Percentiles rank a stretch among this genome's conserved stretches.
Evolutionary conservation across 2,329 filamentous ascomycete genomes (phyloP).

Genomic region (Apiospora rasikravindrae): DNA sequence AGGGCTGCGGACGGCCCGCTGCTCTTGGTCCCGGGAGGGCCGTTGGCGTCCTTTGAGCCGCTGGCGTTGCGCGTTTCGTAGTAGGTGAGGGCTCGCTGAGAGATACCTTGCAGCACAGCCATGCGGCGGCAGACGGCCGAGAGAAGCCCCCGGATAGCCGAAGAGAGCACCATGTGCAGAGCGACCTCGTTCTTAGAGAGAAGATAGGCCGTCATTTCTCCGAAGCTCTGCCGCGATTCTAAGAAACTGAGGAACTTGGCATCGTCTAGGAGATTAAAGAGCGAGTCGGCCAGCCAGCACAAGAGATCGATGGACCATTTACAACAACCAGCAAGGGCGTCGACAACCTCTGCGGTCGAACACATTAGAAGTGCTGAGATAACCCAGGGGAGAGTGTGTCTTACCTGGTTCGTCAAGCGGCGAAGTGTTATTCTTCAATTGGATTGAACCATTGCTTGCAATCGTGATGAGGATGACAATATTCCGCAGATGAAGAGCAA

Average conservation of each 20-base stretch:
- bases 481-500: constrained; percentile 76
- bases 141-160: constrained; percentile 74
- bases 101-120: constrained; percentile 58
- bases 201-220: constrained; percentile 57
- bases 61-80: constrained; percentile 48
- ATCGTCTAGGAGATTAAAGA: constrained; percentile 62
- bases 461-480: constrained; percentile 70
- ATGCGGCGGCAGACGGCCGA: constrained; percentile 71
- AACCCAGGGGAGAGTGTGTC: constrained; percentile 27
- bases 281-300: constrained; percentile 63
- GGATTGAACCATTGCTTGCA: constrained; percentile 61
- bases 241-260: constrained; percentile 56
- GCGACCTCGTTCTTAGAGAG: constrained; percentile 61
- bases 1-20: constrained; percentile 55
- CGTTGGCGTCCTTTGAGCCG: constrained; percentile 49
- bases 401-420: constrained; percentile 69
- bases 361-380: background rate
- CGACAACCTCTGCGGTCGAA: constrained; percentile 65
- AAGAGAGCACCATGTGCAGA: constrained; percentile 71
- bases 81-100: constrained; percentile 54
- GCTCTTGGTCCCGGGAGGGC: constrained; percentile 38
- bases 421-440: constrained; percentile 59
- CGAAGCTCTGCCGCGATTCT: constrained; percentile 47
- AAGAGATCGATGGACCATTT: constrained; percentile 80
- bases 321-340: constrained; percentile 74